Base-by-base conservation (phyloP, 2,329 filamentous ascomycete species). In the Pleurostoma richardsiae region DNA sequence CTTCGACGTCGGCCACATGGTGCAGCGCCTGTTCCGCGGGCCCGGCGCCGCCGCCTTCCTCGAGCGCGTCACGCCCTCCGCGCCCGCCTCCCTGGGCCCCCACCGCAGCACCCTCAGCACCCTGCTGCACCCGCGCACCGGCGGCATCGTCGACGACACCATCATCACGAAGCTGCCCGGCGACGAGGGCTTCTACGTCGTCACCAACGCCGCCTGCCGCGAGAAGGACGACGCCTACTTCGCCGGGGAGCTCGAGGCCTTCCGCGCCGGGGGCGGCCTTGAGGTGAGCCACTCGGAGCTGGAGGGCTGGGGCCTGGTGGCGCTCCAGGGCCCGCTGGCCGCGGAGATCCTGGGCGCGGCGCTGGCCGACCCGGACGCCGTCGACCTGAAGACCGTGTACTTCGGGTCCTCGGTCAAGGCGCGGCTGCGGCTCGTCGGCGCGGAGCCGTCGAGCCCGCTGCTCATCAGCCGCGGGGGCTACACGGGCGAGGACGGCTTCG, bases 1-100 rank as follows among this genome's bases (percentile, higher is more conserved):
- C 53, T 99, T 99, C 62, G 94, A 99, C 67, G 94, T 97, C 46
- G 86, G 86, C 64, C 94, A 97, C 72, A 97, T 97, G 92, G 90
- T 86, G 52, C 91, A 96, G 71, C 90, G 96, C 66, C 79, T 84
- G 55, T 83, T 99, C 63, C 81, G 81, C 44, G 94, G 94, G 0
- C 82, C 89, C 5, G 87, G 87, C 31, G 91, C 89, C 4, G 78
- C 85, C 29, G 80, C 80, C 4, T 94, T 97, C 63, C 79, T 99
- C 33, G 84, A 95, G 73, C 83, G 74, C 54, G 74, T 99, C 51
- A 96, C 91, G 1, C 94, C 94, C 1, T 84, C 85, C 10, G 82
- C 83, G 40, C 74, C 94, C 43, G 73, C 76, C 42, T 72, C 74
- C 31, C 77, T 96, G 50, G 71, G 72, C 29, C 63, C 72, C 39